These are phyloP conservation scores for Diaporthe destruens DNA, from an alignment of 2,329 filamentous ascomycete genomes.

Conservation along the genomic window DNA sequence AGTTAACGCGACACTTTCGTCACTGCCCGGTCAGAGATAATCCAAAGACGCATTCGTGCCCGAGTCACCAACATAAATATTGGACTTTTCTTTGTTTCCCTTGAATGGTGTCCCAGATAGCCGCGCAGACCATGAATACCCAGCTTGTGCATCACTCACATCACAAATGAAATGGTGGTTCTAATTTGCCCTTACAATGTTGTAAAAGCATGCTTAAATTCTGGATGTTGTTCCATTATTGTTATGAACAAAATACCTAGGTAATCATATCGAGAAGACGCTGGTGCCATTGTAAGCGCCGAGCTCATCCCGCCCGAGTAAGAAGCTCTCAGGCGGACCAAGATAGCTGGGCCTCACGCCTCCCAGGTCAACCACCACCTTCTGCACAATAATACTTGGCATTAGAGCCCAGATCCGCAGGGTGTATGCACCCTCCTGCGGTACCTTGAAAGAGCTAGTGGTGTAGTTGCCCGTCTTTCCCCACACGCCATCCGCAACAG, in stretches of 20 bases:
- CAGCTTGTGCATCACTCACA: too few relatives aligned
- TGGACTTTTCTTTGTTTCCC: too few relatives aligned
- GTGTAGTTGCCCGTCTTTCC: constrained; percentile 59
- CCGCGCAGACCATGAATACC: too few relatives aligned
- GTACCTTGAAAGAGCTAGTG: constrained; percentile 58
- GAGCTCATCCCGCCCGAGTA: constrained; percentile 55
- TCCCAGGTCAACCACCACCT: constrained; percentile 67
- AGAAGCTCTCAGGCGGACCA: constrained; percentile 68
- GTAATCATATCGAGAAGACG: constrained; percentile 18
- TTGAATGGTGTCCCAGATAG: too few relatives aligned
- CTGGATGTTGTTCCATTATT: background rate
- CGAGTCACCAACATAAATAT: too few relatives aligned
- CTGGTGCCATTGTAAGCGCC: constrained; percentile 55
- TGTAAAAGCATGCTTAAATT: too few relatives aligned
- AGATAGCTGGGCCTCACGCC: constrained; percentile 67
- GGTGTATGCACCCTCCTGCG: constrained; percentile 59
- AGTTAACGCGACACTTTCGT: too few relatives aligned
- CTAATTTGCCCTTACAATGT: too few relatives aligned
- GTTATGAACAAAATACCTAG: accelerated
- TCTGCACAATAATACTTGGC: constrained; percentile 67
- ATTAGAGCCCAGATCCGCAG: constrained; percentile 65
- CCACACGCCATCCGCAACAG: constrained; percentile 62
- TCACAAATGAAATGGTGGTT: background rate
- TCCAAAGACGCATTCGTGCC: too few relatives aligned
- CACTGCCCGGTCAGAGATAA: too few relatives aligned